Evolutionary conservation across 169 alveolate genomes (phyloP).

Genomic region (Eimeria tenella): DNA sequence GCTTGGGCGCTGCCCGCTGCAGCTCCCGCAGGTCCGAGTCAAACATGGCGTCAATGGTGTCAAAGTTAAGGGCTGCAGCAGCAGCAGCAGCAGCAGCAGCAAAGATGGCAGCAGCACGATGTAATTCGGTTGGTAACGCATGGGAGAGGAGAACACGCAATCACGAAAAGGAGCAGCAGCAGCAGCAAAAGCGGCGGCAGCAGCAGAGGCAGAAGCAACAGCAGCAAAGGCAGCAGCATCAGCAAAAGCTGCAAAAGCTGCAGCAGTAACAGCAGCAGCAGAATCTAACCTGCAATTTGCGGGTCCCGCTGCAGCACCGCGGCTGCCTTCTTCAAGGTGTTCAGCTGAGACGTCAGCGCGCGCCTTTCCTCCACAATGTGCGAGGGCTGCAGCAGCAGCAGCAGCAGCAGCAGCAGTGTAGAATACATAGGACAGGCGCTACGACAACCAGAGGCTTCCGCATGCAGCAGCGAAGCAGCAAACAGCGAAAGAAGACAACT

Average conservation of each 20-base stretch:
- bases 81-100: background rate
- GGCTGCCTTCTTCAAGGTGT: conserved; percentile 76
- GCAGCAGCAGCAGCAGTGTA: background rate
- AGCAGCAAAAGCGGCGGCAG: background rate
- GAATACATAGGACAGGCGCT: background rate
- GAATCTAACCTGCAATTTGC: conserved; percentile 45
- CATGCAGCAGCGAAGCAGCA: no score
- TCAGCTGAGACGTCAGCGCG: conserved; percentile 61
- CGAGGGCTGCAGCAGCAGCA: conserved; percentile 76
- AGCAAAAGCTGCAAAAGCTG: background rate
- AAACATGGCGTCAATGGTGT: conserved; percentile 61
- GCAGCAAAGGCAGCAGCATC: background rate
- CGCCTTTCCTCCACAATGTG: conserved; percentile 79
- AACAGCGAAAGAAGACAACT: no score
- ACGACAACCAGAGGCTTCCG: no score
- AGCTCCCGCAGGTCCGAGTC: conserved; percentile 68
- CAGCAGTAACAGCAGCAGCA: background rate
- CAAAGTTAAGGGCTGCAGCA: conserved; percentile 60
- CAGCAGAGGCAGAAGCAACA: background rate
- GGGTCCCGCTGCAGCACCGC: conserved; percentile 79
- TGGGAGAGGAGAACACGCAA: background rate
- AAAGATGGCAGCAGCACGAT: background rate
- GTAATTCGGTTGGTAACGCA: background rate
- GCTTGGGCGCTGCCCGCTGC: conserved; percentile 63
- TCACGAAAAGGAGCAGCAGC: background rate